Evolutionary conservation across 176 grass and related monocot genomes (phyloP).

Genomic region (Musa itinerans): DNA sequence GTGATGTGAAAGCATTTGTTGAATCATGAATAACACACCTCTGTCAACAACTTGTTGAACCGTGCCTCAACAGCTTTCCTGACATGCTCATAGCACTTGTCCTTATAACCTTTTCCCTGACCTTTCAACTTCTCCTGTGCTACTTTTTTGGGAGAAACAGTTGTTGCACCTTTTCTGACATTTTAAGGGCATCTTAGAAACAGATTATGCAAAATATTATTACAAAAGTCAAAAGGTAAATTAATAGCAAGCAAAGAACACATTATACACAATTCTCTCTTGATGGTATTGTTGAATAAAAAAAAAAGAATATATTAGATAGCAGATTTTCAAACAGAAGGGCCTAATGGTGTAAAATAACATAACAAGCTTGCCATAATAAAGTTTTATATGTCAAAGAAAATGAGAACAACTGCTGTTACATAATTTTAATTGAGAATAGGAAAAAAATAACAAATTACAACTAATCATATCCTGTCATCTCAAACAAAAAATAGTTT

Average conservation of each 20-base stretch:
- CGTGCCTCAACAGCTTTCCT: conserved; percentile 82
- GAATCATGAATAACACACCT: conserved; percentile 41
- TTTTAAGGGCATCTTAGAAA: conserved; percentile 7
- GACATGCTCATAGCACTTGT: conserved; percentile 91
- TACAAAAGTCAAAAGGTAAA: background rate
- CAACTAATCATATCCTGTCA: background rate
- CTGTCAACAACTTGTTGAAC: conserved; percentile 75
- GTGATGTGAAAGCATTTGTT: conserved; percentile 9
- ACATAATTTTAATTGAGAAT: background rate
- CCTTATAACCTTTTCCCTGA: conserved; percentile 88
- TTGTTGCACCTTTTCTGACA: conserved; percentile 60
- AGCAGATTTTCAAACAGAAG: background rate
- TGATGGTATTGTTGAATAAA: conserved; percentile 4
- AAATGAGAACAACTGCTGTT: background rate
- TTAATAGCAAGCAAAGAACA: background rate
- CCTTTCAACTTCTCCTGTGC: conserved; percentile 61
- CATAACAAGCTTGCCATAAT: background rate
- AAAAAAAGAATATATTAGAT: conserved; percentile 1
- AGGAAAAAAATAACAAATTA: background rate
- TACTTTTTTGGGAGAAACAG: conserved; percentile 48
- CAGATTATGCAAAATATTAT: background rate
- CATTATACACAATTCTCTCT: background rate
- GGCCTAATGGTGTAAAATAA: background rate
- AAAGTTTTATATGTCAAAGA: background rate
- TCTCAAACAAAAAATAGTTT: background rate